Evolutionary conservation across 129 eudicot species (phyloP).

Genomic region (Arctium minus): DNA sequence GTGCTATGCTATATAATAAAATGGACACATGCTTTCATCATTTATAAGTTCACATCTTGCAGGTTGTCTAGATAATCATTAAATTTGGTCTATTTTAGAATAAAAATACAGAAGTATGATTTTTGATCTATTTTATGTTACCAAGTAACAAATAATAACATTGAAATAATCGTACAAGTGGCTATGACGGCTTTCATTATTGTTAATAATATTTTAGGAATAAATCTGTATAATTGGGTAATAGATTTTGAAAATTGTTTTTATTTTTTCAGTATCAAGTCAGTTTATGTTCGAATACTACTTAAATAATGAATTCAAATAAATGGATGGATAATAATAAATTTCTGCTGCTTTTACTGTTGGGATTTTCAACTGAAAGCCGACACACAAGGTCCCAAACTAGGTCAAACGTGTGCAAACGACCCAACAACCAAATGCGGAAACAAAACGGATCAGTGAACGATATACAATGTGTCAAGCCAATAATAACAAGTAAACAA

Average conservation of each 20-base stretch:
- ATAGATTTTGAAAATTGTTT: not conserved
- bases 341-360: not conserved
- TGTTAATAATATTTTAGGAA: not conserved
- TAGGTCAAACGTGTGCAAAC: not conserved
- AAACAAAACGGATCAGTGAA: not conserved
- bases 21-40: not conserved
- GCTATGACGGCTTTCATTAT: not conserved
- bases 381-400: not conserved
- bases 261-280: not conserved
- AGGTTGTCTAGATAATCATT: slow-evolving; percentile 1
- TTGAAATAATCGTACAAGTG: not conserved
- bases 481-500: not conserved
- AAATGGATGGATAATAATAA: not conserved
- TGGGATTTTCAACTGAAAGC: not conserved
- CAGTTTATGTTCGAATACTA: not conserved
- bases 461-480: not conserved
- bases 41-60: not conserved
- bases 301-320: not conserved
- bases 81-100: not conserved
- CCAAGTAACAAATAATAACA: not conserved
- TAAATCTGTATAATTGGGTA: not conserved
- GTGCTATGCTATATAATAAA: not conserved
- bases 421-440: not conserved
- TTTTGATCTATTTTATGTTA: not conserved
- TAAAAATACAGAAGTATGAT: not conserved